Evolutionary conservation across 2,329 filamentous ascomycete genomes (phyloP), one percentile per base, ranked within the genome.

Genomic region (Exophiala xenobiotica): DNA sequence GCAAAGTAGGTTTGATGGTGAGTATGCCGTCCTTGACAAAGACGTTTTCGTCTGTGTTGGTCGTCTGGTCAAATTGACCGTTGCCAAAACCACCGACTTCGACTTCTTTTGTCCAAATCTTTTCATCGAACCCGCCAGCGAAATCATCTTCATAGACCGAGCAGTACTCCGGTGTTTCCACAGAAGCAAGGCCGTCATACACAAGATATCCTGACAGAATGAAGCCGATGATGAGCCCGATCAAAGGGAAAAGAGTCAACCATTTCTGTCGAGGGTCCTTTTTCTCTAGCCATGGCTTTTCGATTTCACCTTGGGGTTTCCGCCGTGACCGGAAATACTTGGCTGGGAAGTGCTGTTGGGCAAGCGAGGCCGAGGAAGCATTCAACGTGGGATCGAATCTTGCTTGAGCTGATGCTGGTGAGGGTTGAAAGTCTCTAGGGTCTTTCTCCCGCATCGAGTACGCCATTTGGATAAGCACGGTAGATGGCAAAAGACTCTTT

Each of bases 181-280:
- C 8, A n/a, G 27, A 31, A 6, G 27, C 27, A 11, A 31, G 27
- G 4, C 27, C 27, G 14, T 31, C 27, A 31, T 31, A 31, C 14
- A 31, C 27, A n/a, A 31, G 27, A n/a, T 31, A 31, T 9, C 27
- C 27, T 31, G 27, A 31, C 27, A 31, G 27, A 9, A 31, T n/a
- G 8, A 31, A 31, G 4, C 27, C 27, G 8, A 31, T 31, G 27
- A 31, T 11, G 27, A 31, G 42, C 16, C 18, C 24, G 23, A 9
- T 14, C 40, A 39, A 50, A 3, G 40, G 27, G 18, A 50, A 14
- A 14, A 43, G n/a, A 27, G 22, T 43, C 40, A 27, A 26, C 88
- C 88, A 93, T 73, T 90, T 92, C 76, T 92, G 87, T 67, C 83
- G 86, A 12, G 86, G 84, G 58, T 90, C 85, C 49, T 75, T 82